Conservation (phyloP, 768 basidiomycete species). For the Xerocomellus amylosporus region DNA sequence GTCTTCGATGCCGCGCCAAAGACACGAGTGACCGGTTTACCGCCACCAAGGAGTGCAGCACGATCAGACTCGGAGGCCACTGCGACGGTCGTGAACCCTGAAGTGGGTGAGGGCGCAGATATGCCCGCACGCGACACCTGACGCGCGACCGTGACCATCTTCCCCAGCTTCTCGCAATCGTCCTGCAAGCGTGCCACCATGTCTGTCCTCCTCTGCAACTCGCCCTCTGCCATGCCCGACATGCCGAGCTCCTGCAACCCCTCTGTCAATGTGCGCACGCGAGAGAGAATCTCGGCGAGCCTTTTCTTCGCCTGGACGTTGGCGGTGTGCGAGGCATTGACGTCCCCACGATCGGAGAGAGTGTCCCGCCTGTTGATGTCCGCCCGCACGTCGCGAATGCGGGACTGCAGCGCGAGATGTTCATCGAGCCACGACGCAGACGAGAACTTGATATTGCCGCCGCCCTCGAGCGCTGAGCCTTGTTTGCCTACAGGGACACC, state of each 20-base stretch:
- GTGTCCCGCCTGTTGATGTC: constrained; percentile 87
- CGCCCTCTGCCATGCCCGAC: constrained; percentile 85
- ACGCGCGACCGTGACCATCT: constrained; percentile 78
- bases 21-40: constrained; percentile 61
- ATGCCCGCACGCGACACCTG: constrained; percentile 43
- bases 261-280: constrained; percentile 68
- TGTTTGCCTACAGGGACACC: constrained; percentile 71
- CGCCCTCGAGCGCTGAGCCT: constrained; percentile 27
- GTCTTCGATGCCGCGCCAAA: constrained; percentile 62
- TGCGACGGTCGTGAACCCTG: constrained; percentile 27
- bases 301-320: constrained; percentile 86
- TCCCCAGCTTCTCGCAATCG: constrained; percentile 84
- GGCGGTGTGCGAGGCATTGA: constrained; percentile 68
- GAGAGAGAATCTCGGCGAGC: constrained; percentile 70
- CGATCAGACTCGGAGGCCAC: constrained; percentile 55
- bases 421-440: constrained; percentile 88
- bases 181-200: constrained; percentile 87
- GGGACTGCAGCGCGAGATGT: constrained; percentile 71
- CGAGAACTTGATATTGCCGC: constrained; percentile 53
- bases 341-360: constrained; percentile 70
- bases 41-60: constrained; percentile 58
- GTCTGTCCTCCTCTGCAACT: constrained; percentile 83
- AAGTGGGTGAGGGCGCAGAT: constrained; percentile 29
- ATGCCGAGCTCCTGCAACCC: constrained; percentile 64
- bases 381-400: constrained; percentile 78